Conservation (phyloP, 352 stramenopile genomes). For the Pythium aphanidermatum region DNA sequence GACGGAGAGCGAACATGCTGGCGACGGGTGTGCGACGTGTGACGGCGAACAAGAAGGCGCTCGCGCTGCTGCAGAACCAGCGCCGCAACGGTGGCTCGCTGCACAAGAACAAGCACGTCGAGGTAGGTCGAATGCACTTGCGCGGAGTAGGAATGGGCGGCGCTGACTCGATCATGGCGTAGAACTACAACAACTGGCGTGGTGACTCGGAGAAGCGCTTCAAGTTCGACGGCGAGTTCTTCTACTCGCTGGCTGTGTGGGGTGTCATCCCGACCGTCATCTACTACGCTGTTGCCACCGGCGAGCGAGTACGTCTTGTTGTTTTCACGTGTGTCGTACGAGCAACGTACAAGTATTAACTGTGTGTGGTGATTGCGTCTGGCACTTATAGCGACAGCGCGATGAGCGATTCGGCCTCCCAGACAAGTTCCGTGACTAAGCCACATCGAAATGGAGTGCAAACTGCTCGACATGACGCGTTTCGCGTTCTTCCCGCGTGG, state of each 20-base stretch:
- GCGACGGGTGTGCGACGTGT: constrained; percentile 42
- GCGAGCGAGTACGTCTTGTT: constrained; percentile 52
- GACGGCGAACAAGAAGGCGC: constrained; percentile 28
- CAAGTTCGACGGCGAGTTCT: constrained; percentile 66
- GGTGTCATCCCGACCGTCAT: constrained; percentile 49
- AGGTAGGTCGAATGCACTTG: constrained; percentile 28
- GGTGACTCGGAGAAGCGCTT: constrained; percentile 81
- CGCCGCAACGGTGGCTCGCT: constrained; percentile 70
- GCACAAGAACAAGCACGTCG: constrained; percentile 80
- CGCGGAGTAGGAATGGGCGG: neutral
- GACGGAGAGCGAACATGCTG: constrained; percentile 26
- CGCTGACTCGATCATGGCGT: neutral
- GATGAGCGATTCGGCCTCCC: constrained; percentile 38
- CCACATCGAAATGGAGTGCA: too few species aligned
- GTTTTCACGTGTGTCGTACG: too few species aligned
- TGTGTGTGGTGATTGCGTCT: too few species aligned
- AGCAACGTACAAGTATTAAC: too few species aligned
- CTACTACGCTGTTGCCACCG: constrained; percentile 55
- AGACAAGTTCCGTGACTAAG: constrained; percentile 56
- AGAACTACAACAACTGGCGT: constrained; percentile 87
- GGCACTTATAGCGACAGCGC: constrained; percentile 27
- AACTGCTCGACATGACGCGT: too few species aligned
- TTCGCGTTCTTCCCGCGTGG: too few species aligned
- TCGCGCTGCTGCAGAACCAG: constrained; percentile 52
- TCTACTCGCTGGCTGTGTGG: constrained; percentile 41